A percentile compares a stretch with the other conserved stretches of the same genome.
These are phyloP conservation scores for Mortierella alpina DNA, from an alignment of 192 early-diverging fungal species.

Conservation along the genomic window DNA sequence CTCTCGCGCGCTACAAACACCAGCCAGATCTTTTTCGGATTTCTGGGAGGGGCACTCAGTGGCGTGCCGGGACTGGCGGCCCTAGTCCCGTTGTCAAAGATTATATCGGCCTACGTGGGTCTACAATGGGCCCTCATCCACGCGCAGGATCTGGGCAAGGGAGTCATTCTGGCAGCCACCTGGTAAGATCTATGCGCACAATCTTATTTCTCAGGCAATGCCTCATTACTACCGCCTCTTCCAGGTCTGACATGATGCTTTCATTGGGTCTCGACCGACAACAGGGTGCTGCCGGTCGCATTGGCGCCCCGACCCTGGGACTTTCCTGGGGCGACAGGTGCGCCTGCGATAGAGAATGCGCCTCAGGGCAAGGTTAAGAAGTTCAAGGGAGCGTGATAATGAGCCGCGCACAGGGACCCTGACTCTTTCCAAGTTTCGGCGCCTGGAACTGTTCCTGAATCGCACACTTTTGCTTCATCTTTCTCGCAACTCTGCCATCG, in stretches of 20 bases:
- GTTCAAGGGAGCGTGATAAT: constrained; percentile 8
- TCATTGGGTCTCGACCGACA: neutral
- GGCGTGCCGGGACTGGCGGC: constrained; percentile 42
- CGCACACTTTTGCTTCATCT: neutral
- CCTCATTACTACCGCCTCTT: neutral
- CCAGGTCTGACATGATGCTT: neutral
- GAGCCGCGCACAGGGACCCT: neutral
- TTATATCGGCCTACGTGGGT: constrained; percentile 59
- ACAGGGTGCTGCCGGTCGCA: constrained; percentile 57
- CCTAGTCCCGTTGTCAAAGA: constrained; percentile 48
- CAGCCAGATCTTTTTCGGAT: constrained; percentile 56
- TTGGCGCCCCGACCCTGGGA: constrained; percentile 57
- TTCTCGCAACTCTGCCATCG: neutral
- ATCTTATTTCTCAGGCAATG: neutral
- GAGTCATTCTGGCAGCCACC: constrained; percentile 56
- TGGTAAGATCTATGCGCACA: constrained; percentile 38
- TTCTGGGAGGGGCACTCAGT: constrained; percentile 42
- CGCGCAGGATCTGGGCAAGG: constrained; percentile 53
- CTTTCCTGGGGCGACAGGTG: constrained; percentile 30
- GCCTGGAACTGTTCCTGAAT: no score
- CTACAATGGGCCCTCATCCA: constrained; percentile 57
- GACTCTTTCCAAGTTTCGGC: no score
- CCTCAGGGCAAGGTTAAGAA: constrained; percentile 22
- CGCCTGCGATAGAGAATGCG: neutral
- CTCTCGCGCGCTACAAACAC: constrained; percentile 53